Evolutionary conservation across 257 asterid species (phyloP), one percentile per base, ranked within the genome.

Genomic region (Solanum verrucosum): DNA sequence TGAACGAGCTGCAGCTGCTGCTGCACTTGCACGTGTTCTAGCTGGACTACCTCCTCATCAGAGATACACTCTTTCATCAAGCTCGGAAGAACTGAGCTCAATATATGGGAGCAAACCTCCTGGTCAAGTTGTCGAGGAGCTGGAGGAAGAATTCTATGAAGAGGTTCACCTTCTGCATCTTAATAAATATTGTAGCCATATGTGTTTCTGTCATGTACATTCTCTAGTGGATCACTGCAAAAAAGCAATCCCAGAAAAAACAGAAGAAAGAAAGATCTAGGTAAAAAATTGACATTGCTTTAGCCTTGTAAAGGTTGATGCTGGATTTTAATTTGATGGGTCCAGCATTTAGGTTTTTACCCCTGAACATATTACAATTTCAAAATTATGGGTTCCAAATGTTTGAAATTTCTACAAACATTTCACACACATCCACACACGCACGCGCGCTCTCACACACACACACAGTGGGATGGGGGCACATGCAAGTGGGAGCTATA

Each of bases 1-100:
- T 56, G 99, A 93, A 91, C 98, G 98, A 93, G 99, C 95, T 34
- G 99, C 98, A 46, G 99, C 99, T 2, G 99, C 99, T 14, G 99
- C 99, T 46, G 97, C 97, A 83, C 98, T 95, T 86, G 99, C 99
- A 71, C 98, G 99, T 84, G 96, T 92, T 90, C 95, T 96, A 93
- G 98, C 98, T 79, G 98, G 96, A 86, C 91, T 96, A 83, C 98
- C 99, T 83, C 97, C 99, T 31, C 96, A 96, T 91, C 98, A 96
- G 93, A 94, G 97, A 91, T 93, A 95, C 63, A 92, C 88, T 92
- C 91, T 95, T 46, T 90, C 96, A 67, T 93, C 97, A 86, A 97
- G 97, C 92, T 96, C 99, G 11, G 97, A 94, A 88, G 98, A 94
- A 90, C 88, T 97, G 88, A 95, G 93, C 92, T 94, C 95, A 85